Conservation (phyloP, 148 eudicot species). For the Cornus suecica region DNA sequence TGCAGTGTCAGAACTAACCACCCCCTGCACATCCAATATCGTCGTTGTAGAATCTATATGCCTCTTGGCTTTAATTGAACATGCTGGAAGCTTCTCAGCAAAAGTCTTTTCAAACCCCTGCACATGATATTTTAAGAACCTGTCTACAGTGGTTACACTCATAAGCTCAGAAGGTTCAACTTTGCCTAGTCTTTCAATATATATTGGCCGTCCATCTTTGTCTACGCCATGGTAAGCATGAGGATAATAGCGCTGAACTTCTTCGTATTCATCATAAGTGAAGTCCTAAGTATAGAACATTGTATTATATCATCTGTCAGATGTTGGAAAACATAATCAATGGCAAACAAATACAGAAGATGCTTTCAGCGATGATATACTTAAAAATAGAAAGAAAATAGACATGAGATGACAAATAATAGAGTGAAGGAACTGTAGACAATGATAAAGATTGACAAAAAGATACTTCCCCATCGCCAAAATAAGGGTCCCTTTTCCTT, state of each 20-base stretch:
- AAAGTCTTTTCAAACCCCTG: constrained; percentile 91
- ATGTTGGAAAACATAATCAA: neutral
- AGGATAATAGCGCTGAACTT: constrained; percentile 75
- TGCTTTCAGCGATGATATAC: neutral
- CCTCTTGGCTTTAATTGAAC: constrained; percentile 88
- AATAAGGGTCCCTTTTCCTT: too few species aligned
- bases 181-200: constrained; percentile 92
- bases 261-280: constrained; percentile 65
- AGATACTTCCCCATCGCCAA: too few species aligned
- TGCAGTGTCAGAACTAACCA: constrained; percentile 44
- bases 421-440: neutral
- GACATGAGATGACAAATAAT: neutral
- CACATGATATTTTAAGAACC: constrained; percentile 81
- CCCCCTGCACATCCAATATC: constrained; percentile 85
- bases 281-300: constrained; percentile 52
- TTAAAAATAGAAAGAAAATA: neutral
- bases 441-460: neutral
- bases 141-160: constrained; percentile 80
- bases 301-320: constrained; percentile 9
- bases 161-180: constrained; percentile 78
- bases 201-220: constrained; percentile 83
- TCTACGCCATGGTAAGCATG: constrained; percentile 98
- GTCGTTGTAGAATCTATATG: constrained; percentile 87
- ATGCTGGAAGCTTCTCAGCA: constrained; percentile 86
- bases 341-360: neutral